Evolutionary conservation across 2,329 filamentous ascomycete genomes (phyloP).

Genomic region (Chaetomiaceae sp.): DNA sequence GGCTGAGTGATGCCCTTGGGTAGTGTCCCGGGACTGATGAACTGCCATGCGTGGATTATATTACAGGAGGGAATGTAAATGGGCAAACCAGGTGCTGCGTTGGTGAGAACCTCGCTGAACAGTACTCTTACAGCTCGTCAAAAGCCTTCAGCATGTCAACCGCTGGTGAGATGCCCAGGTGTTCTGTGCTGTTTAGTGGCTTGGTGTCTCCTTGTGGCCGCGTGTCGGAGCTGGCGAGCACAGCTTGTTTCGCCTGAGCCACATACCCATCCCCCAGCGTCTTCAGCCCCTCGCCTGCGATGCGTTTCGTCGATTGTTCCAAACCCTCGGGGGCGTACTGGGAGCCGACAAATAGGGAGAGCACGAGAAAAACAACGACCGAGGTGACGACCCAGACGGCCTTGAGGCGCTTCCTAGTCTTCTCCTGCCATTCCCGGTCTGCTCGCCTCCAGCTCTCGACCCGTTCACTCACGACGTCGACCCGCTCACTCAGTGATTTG

Average conservation of each 20-base stretch:
- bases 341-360: conserved; percentile 39
- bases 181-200: conserved; percentile 6
- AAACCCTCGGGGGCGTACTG: conserved; percentile 29
- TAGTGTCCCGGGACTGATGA: too few relatives aligned
- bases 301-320: conserved; percentile 6
- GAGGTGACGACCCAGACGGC: conserved; percentile 59
- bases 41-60: too few relatives aligned
- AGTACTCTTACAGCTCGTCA: conserved; percentile 41
- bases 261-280: conserved; percentile 14
- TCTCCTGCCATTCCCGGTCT: conserved; percentile 64
- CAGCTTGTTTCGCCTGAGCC: conserved; percentile 1
- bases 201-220: background rate
- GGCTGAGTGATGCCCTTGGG: too few relatives aligned
- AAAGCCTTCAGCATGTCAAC: conserved; percentile 39
- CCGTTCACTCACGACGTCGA: conserved; percentile 58
- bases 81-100: too few relatives aligned
- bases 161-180: conserved; percentile 1
- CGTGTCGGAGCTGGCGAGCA: conserved; percentile 5
- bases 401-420: conserved; percentile 57
- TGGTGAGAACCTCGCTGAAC: too few relatives aligned
- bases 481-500: conserved; percentile 53
- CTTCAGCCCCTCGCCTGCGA: conserved; percentile 17
- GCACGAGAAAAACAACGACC: conserved; percentile 42
- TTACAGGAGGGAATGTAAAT: too few relatives aligned
- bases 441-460: conserved; percentile 64